A percentile compares a stretch with the other conserved stretches of the same genome.
Conservation (phyloP, 495 filamentous ascomycete genomes). For the Penicillium canariense region DNA sequence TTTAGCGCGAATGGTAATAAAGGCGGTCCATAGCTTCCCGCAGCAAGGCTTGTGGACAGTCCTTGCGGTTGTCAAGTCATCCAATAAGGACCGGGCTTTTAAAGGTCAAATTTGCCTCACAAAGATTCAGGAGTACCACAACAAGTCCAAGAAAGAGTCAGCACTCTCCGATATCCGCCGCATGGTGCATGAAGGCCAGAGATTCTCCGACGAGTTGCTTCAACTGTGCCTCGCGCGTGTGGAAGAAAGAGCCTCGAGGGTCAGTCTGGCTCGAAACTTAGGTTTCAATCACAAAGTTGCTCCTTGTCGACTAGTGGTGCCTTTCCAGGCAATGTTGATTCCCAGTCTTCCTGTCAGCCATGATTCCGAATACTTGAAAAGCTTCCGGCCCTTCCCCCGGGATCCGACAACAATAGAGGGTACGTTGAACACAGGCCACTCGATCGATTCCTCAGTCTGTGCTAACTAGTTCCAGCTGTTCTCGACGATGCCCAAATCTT, state of each 20-base stretch:
- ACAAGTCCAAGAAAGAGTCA: constrained; percentile 43
- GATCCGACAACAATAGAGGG: constrained; percentile 59
- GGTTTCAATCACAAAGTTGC: constrained; percentile 80
- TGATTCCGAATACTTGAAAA: constrained; percentile 61
- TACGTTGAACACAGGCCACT: constrained; percentile 19
- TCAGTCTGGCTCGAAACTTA: constrained; percentile 72
- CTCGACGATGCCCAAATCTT: constrained; percentile 85
- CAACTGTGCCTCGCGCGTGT: constrained; percentile 71
- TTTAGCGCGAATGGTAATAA: constrained; percentile 74
- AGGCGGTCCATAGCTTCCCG: constrained; percentile 75
- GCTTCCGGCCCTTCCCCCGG: constrained; percentile 79
- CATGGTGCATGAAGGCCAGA: constrained; percentile 75
- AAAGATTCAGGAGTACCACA: constrained; percentile 47
- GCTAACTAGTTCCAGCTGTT: constrained; percentile 55
- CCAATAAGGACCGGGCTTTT: constrained; percentile 48
- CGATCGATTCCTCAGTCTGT: constrained; percentile 29
- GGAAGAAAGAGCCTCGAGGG: constrained; percentile 64
- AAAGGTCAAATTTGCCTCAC: constrained; percentile 49
- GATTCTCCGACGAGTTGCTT: constrained; percentile 79
- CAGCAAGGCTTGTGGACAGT: constrained; percentile 93
- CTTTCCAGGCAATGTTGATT: constrained; percentile 79
- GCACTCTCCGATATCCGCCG: constrained; percentile 55
- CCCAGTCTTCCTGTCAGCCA: constrained; percentile 76
- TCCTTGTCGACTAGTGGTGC: constrained; percentile 82
- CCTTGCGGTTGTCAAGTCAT: constrained; percentile 70